Conservation (phyloP, 108 stramenopile genomes). For the Stephanodiscus triporus region DNA sequence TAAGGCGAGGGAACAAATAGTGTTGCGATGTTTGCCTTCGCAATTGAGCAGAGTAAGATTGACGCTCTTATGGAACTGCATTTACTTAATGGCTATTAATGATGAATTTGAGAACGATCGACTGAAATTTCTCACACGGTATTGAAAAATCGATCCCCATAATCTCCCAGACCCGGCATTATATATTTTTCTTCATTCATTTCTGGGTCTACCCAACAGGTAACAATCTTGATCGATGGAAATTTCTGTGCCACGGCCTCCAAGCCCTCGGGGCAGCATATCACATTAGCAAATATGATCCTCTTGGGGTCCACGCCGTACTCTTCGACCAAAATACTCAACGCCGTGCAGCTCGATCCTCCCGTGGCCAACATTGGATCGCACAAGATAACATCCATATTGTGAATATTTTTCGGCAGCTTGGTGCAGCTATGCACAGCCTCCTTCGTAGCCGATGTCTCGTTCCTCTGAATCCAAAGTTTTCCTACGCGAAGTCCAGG, state of each 20-base stretch:
- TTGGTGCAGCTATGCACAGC: slow-evolving; percentile 92
- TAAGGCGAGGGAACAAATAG: neutral
- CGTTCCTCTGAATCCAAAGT: slow-evolving; percentile 97
- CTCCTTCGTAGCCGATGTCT: slow-evolving; percentile 78
- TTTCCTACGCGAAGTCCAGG: slow-evolving; percentile 89
- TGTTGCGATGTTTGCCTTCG: neutral
- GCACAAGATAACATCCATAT: slow-evolving; percentile 87
- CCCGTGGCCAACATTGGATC: slow-evolving; percentile 99
- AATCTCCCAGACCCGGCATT: slow-evolving; percentile 98
- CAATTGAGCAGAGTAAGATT: neutral
- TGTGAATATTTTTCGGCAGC: slow-evolving; percentile 77
- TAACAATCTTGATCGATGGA: slow-evolving; percentile 87
- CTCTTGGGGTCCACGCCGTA: slow-evolving; percentile 62
- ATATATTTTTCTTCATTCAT: slow-evolving; percentile 96
- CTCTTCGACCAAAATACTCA: slow-evolving; percentile 66
- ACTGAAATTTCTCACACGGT: slow-evolving; percentile 46
- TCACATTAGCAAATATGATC: slow-evolving; percentile 95
- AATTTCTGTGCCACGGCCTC: slow-evolving; percentile 48
- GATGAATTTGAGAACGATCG: neutral
- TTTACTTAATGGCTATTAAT: no score
- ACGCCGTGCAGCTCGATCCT: slow-evolving; percentile 86
- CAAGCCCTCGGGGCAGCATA: slow-evolving; percentile 96
- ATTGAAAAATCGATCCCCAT: slow-evolving; percentile 95
- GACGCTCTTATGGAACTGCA: neutral
- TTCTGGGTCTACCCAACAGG: slow-evolving; percentile 86